Evolutionary conservation across 2,329 filamentous ascomycete genomes (phyloP), one percentile per base, ranked within the genome.

Genomic region (Apiospora hydei): DNA sequence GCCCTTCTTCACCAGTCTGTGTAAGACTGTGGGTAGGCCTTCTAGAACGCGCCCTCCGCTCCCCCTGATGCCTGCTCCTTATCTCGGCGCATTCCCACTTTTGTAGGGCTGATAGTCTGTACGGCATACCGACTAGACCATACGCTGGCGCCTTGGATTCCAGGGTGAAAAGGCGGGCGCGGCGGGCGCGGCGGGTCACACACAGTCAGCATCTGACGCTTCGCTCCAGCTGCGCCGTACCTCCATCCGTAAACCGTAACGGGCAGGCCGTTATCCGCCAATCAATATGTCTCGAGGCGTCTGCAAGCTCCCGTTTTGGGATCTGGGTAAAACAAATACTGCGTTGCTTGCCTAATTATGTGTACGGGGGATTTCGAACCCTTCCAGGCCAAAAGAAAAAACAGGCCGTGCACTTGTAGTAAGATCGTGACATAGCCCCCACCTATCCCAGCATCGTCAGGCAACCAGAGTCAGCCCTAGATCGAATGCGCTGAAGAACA

Each of bases 141-240:
- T 64, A 64, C 34, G 8, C 34, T 64, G 30, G 57, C 34, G 7
- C 18, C 18, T 11, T 41, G 57, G 34, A 21, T 41, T 24, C 34
- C 8, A 41, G 57, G 34, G 57, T n/a, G 57, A 64, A 64, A 64
- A 64, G 57, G 57, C 57, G 57, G 57, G 18, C 57, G 46, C 41
- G 30, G 21, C 57, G 57, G 53, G 57, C 57, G 46, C 41, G 30
- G 21, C 57, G 57, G 53, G 57, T 64, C 57, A 64, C 30, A 41
- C 57, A 38, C 57, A 38, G 57, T 64, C 57, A 64, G 57, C 57
- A 64, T 41, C 57, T 64, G 57, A 64, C 57, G 38, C 53, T 38
- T 38, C 53, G 53, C 53, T 43, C 41, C 34, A 38, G 34, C 49
- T 14, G 30, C 30, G 30, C 38, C 53, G 53, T 61, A 38, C 38